phyloP scores from a whole-genome alignment of 192 early-diverging fungal genomes.

The Coemansia reversa region DNA sequence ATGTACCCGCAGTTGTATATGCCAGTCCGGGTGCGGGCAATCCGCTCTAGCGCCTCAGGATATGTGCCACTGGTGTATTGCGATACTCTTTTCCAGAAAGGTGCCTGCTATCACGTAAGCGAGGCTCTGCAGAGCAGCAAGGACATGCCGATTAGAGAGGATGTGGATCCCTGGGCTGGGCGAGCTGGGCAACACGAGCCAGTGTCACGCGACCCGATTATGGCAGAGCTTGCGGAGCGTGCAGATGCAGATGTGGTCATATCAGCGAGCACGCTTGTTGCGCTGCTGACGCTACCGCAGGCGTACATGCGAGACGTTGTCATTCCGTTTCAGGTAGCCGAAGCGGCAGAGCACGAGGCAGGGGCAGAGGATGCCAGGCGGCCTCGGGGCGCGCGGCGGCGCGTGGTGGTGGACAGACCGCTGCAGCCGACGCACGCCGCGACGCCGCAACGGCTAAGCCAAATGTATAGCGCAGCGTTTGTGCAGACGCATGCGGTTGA shows the following conservation, averaged over 20 bases:
- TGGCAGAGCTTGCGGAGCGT: conserved; percentile 16
- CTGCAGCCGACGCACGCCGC: conserved; percentile 19
- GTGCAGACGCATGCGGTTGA: conserved; percentile 16
- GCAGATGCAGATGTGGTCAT: conserved; percentile 36
- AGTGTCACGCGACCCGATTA: conserved; percentile 27
- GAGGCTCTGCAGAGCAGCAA: conserved; percentile 1
- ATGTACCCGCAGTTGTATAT: conserved; percentile 24
- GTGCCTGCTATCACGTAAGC: conserved; percentile 16
- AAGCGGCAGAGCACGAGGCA: background rate
- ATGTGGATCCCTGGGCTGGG: conserved; percentile 6
- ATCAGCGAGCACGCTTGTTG: conserved; percentile 27
- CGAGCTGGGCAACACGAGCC: background rate
- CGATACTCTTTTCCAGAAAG: conserved; percentile 39
- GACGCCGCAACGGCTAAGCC: conserved; percentile 34
- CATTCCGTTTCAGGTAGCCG: conserved; percentile 27
- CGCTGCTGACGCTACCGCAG: conserved; percentile 41
- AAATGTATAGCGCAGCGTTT: conserved; percentile 23
- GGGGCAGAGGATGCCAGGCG: background rate
- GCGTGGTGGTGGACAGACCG: conserved; percentile 34
- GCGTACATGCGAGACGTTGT: conserved; percentile 29
- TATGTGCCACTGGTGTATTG: conserved; percentile 38
- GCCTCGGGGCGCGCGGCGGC: conserved; percentile 2
- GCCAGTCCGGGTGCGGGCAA: conserved; percentile 26
- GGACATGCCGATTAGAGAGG: background rate
- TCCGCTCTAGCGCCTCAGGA: conserved; percentile 22